A percentile compares a stretch with the other conserved stretches of the same genome.
Evolutionary conservation across 2,329 filamentous ascomycete species (phyloP).

Genomic region (Nemania abortiva): DNA sequence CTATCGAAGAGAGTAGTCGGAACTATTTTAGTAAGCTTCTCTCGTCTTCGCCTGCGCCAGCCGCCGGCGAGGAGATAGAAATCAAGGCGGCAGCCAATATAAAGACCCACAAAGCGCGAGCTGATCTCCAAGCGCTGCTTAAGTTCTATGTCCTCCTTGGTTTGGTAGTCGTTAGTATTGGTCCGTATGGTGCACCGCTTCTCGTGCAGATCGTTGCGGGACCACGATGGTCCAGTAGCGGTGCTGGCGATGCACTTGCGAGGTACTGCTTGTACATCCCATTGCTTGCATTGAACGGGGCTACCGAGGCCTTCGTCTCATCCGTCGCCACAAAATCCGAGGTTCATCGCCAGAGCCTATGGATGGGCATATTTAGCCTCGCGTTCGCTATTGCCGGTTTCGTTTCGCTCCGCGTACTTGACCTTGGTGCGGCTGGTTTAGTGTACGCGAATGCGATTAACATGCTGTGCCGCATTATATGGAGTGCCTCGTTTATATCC

Average conservation of each 20-base stretch:
- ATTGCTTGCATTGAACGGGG: slow-evolving; percentile 89
- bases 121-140: slow-evolving; percentile 73
- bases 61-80: slow-evolving; percentile 24
- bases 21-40: slow-evolving; percentile 89
- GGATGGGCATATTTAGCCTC: slow-evolving; percentile 86
- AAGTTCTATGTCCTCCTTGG: slow-evolving; percentile 81
- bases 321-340: slow-evolving; percentile 82
- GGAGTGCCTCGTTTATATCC: slow-evolving; percentile 80
- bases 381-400: slow-evolving; percentile 82
- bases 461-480: slow-evolving; percentile 85
- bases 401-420: slow-evolving; percentile 75
- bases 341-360: slow-evolving; percentile 80
- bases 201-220: slow-evolving; percentile 83
- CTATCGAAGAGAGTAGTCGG: slow-evolving; percentile 92
- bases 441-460: slow-evolving; percentile 91
- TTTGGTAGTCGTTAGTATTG: slow-evolving; percentile 74
- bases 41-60: slow-evolving; percentile 50
- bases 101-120: slow-evolving; percentile 57
- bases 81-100: slow-evolving; percentile 34
- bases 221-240: slow-evolving; percentile 77
- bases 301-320: slow-evolving; percentile 92
- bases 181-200: slow-evolving; percentile 79
- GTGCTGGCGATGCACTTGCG: slow-evolving; percentile 79
- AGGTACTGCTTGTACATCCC: slow-evolving; percentile 94
- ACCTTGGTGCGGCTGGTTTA: slow-evolving; percentile 81